phyloP scores from a whole-genome alignment of 306 rosid genomes.

The Ziziphus jujuba region DNA sequence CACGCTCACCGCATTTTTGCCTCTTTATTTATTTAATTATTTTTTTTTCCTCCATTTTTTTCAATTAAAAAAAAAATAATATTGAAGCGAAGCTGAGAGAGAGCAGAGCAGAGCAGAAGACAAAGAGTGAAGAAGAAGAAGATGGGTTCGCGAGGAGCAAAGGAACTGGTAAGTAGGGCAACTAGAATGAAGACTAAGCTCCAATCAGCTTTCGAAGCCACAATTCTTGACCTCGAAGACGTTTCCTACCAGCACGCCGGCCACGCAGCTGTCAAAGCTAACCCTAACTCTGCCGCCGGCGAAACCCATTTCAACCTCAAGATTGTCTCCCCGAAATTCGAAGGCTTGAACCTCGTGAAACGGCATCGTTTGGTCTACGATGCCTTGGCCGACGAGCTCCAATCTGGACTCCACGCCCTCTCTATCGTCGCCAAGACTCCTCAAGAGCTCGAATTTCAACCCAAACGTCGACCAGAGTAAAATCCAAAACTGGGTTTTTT shows the following conservation, averaged over 20 bases:
- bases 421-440: neutral
- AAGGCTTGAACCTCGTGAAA: slow-evolving; percentile 25
- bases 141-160: slow-evolving; percentile 58
- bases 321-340: slow-evolving; percentile 69
- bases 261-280: slow-evolving; percentile 63
- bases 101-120: neutral
- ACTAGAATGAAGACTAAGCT: slow-evolving; percentile 63
- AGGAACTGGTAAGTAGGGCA: slow-evolving; percentile 51
- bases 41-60: no score
- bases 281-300: slow-evolving; percentile 31
- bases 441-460: neutral
- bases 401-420: slow-evolving; percentile 3
- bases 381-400: neutral
- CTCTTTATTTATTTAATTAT: neutral
- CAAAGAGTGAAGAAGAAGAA: neutral
- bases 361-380: neutral
- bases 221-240: slow-evolving; percentile 70
- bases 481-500: neutral
- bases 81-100: neutral
- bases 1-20: neutral
- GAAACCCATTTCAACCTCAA: slow-evolving; percentile 84
- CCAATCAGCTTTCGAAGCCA: slow-evolving; percentile 68
- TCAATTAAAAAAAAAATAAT: no score
- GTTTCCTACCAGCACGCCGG: slow-evolving; percentile 87
- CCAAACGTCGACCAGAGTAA: neutral